Evolutionary conservation across 2,329 filamentous ascomycete species (phyloP).

Genomic region (Penicillium sp.): DNA sequence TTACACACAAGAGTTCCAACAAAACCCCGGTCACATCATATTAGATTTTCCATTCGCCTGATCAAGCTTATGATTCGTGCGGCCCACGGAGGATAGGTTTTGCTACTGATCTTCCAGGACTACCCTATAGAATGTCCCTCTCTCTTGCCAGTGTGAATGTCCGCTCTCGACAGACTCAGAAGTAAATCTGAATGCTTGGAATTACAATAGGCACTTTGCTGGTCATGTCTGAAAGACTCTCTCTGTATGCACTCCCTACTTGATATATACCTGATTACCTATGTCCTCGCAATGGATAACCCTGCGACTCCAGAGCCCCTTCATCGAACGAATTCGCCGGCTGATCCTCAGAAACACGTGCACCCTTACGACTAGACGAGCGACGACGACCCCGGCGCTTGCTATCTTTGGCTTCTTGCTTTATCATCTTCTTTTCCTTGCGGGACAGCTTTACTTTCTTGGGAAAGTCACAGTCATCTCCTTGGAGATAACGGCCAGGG

Average conservation of each 20-base stretch:
- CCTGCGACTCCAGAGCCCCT: neutral
- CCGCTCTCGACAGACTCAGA: neutral
- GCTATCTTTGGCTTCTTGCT: slow-evolving; percentile 1
- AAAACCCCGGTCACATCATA: neutral
- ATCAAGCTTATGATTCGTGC: neutral
- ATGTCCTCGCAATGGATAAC: neutral
- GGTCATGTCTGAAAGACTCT: neutral
- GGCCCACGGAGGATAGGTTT: neutral
- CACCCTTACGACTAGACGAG: neutral
- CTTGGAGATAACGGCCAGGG: slow-evolving; percentile 5
- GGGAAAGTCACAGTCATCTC: slow-evolving; percentile 5
- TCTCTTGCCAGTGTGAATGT: no score
- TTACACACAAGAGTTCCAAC: neutral
- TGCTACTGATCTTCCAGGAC: neutral
- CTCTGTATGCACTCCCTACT: neutral
- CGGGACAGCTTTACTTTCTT: slow-evolving; percentile 9
- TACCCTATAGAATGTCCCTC: neutral
- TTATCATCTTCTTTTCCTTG: slow-evolving; percentile 1
- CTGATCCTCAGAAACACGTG: neutral
- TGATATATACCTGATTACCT: neutral
- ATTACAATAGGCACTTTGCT: neutral
- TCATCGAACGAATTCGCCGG: neutral
- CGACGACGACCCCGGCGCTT: neutral
- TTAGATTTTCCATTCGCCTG: neutral
- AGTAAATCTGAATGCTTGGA: neutral